Evolutionary conservation across 1,284 basidiomycete genomes (phyloP), one percentile per base, ranked within the genome.

Genomic region (Tilletia caries): DNA sequence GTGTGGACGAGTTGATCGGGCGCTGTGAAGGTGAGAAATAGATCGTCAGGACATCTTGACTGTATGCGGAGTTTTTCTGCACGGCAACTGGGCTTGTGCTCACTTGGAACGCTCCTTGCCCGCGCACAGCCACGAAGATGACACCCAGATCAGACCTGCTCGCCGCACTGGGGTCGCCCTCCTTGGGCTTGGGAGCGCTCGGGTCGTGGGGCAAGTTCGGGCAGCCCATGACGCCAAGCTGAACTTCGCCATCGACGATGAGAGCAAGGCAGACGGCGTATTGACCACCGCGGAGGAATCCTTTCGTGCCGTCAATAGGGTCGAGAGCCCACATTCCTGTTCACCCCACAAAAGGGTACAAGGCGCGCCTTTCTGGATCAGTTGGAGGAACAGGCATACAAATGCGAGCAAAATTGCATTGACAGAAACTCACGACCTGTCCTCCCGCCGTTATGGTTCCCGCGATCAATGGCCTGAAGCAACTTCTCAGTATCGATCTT

Each of bases 231-330:
- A 96, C 90, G 25, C 94, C 95, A 2, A 83, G 71, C 64, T 78
- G 73, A 18, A 95, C 92, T 70, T 89, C 83, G 0, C 92, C 89
- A 76, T 98, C 89, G 68, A 93, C 88, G 77, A 98, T 89, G 71
- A 98, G 87, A 0, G 93, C 92, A 34, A 99, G 87, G 84, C 95
- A 98, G 33, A 98, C 93, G 4, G 95, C 95, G 81, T 95, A 99
- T 84, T 99, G 96, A 68, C 92, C 95, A 13, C 94, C 93, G 27
- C 95, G 89, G 54, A 98, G 87, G 86, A 98, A 99, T 2, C 95
- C 93, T 83, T 95, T 95, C 25, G 92, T 94, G 10, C 93, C 92
- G 79, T 95, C 92, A 75, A 95, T 93, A 32, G 92, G 92, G 83
- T 95, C 93, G 62, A 95, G 89, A 0, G 92, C 91, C 93, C 93